Evolutionary conservation across 441 rosid genomes (phyloP).

Genomic region (Breynia disticha): DNA sequence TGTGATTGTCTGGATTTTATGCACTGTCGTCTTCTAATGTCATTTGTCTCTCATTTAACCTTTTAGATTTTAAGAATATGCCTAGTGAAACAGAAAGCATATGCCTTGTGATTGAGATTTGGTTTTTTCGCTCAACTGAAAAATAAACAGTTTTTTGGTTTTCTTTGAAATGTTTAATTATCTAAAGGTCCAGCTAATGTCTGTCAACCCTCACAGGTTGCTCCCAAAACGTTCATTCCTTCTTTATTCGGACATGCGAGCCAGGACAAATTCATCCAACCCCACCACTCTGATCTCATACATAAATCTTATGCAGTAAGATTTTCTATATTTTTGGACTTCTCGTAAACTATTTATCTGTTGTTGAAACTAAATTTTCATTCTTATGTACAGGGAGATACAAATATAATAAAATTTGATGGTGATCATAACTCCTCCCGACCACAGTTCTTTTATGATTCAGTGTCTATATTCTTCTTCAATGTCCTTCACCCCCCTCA

Average conservation of each 20-base stretch:
- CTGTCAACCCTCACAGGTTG: constrained; percentile 42
- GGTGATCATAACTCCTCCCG: constrained; percentile 94
- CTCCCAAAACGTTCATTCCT: constrained; percentile 84
- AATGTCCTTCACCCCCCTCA: constrained; percentile 85
- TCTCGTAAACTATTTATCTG: constrained; percentile 3
- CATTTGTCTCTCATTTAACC: too few relatives aligned
- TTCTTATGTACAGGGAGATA: constrained; percentile 68
- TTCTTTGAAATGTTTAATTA: not conserved
- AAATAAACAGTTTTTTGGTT: too few relatives aligned
- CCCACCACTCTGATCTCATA: constrained; percentile 76
- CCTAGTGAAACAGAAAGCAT: too few relatives aligned
- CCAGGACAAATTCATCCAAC: constrained; percentile 82
- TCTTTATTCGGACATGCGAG: constrained; percentile 86
- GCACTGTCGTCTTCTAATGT: too few relatives aligned
- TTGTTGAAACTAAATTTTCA: constrained; percentile 8
- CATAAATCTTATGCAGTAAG: constrained; percentile 68
- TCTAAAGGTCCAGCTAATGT: constrained; percentile 3
- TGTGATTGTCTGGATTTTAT: too few relatives aligned
- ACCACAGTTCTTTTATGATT: constrained; percentile 84
- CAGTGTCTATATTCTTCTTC: constrained; percentile 86
- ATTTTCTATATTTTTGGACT: constrained; percentile 11
- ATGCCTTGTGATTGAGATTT: too few relatives aligned
- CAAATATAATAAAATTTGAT: constrained; percentile 83
- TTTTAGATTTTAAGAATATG: too few relatives aligned
- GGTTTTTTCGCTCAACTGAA: too few relatives aligned